Percentiles rank a stretch among this genome's conserved stretches.
These are phyloP conservation scores for Scedosporium dehoogii DNA, from an alignment of 2,329 filamentous ascomycete genomes.

Conservation along the genomic window DNA sequence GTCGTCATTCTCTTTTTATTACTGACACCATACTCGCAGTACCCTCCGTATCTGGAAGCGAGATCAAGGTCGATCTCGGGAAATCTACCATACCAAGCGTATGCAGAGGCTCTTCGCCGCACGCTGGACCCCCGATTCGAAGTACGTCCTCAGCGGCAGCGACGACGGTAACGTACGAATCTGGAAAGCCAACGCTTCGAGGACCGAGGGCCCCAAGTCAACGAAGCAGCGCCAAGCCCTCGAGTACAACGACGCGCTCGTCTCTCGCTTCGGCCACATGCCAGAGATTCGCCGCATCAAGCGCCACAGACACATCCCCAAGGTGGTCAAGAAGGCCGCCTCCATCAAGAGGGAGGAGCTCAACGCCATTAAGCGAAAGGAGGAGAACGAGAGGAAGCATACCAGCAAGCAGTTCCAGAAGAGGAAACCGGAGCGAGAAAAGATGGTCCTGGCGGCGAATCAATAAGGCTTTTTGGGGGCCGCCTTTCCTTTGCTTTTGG, in stretches of 20 bases:
- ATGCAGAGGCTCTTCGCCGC: conserved; percentile 92
- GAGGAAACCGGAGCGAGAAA: conserved; percentile 74
- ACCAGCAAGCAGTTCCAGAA: conserved; percentile 70
- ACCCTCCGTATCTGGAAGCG: conserved; percentile 80
- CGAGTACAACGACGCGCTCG: conserved; percentile 82
- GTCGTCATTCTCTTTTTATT: not conserved
- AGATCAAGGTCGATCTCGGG: conserved; percentile 71
- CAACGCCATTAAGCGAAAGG: conserved; percentile 74
- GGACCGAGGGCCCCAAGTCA: conserved; percentile 75
- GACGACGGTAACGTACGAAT: conserved; percentile 83
- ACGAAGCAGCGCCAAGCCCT: conserved; percentile 76
- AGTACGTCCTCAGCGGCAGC: conserved; percentile 81
- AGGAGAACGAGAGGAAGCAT: conserved; percentile 92
- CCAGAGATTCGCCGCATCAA: conserved; percentile 88
- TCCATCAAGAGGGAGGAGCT: conserved; percentile 92
- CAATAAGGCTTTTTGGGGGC: conserved; percentile 26
- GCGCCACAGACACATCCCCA: conserved; percentile 82
- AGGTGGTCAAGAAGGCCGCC: conserved; percentile 87
- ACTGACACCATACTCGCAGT: conserved; percentile 27
- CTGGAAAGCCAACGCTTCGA: conserved; percentile 81
- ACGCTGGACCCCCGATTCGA: conserved; percentile 78
- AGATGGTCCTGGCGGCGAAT: conserved; percentile 69
- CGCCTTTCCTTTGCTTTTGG: not conserved
- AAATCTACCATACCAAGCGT: conserved; percentile 94
- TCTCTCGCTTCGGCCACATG: conserved; percentile 85